Percentiles rank a stretch among this genome's conserved stretches.
Conservation (phyloP, 805 yeast genomes). For the Candida adriatica region DNA sequence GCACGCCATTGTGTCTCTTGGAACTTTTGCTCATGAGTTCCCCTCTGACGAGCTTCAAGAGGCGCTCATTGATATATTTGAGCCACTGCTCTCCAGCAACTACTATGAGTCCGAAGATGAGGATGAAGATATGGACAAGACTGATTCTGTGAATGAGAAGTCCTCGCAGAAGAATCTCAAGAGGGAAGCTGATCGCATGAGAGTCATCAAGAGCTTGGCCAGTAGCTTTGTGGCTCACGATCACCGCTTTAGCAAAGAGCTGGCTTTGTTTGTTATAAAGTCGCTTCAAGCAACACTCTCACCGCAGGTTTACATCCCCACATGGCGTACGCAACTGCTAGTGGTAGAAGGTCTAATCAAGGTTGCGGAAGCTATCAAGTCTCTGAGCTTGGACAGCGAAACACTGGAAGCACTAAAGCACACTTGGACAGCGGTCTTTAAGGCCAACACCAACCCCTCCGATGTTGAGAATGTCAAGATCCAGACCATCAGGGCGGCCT, state of each 20-base stretch:
- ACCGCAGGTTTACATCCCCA: slow-evolving; percentile 26
- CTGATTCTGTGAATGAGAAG: slow-evolving; percentile 27
- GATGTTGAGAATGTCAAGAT: slow-evolving; percentile 56
- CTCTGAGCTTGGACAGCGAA: slow-evolving; percentile 4
- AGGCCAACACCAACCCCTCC: slow-evolving; percentile 29
- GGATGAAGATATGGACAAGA: slow-evolving; percentile 25
- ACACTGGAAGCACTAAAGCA: slow-evolving; percentile 7
- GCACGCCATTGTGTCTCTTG: slow-evolving; percentile 45
- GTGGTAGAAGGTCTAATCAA: slow-evolving; percentile 34
- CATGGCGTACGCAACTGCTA: slow-evolving; percentile 58
- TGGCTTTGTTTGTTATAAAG: slow-evolving; percentile 26
- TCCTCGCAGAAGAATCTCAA: slow-evolving; percentile 37
- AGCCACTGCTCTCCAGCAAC: slow-evolving; percentile 30
- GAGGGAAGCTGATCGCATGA: slow-evolving; percentile 41
- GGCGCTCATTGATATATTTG: slow-evolving; percentile 27
- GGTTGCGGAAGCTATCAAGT: slow-evolving; percentile 14
- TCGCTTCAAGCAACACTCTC: slow-evolving; percentile 23
- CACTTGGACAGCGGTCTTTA: slow-evolving; percentile 22
- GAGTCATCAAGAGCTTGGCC: slow-evolving; percentile 31
- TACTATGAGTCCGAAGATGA: slow-evolving; percentile 34
- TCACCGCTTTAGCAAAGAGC: slow-evolving; percentile 13
- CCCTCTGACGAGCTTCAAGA: slow-evolving; percentile 27
- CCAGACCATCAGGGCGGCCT: slow-evolving; percentile 36
- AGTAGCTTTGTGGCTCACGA: slow-evolving; percentile 25
- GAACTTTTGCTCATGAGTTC: slow-evolving; percentile 39